These are phyloP conservation scores for Colletotrichum tanaceti DNA, from an alignment of 2,329 filamentous ascomycete species.

Conservation along the genomic window DNA sequence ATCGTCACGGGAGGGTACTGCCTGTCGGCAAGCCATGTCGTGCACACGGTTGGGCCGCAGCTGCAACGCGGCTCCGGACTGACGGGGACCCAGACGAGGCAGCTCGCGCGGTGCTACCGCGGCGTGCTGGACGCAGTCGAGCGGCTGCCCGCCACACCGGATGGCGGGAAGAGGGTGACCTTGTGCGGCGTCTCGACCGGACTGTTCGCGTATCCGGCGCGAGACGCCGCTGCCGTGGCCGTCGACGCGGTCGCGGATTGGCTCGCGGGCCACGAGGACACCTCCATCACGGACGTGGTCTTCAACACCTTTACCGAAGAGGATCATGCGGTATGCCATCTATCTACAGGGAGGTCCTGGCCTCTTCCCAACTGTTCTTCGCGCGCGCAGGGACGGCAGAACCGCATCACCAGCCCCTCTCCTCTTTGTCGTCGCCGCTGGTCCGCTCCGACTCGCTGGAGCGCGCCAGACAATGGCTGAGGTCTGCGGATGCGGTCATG, in stretches of 20 bases:
- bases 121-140: slow-evolving; percentile 48
- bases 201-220: slow-evolving; percentile 49
- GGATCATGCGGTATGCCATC: too few species aligned
- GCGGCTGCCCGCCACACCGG: slow-evolving; percentile 42
- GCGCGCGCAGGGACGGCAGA: background rate
- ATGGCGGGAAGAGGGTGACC: slow-evolving; percentile 46
- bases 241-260: slow-evolving; percentile 44
- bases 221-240: slow-evolving; percentile 46
- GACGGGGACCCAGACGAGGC: slow-evolving; percentile 36
- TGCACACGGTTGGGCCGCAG: slow-evolving; percentile 52
- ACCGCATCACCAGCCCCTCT: background rate
- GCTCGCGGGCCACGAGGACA: slow-evolving; percentile 43
- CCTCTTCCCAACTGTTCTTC: background rate
- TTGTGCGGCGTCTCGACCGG: slow-evolving; percentile 52
- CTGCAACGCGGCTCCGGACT: slow-evolving; percentile 44
- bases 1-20: slow-evolving; percentile 46
- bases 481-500: slow-evolving; percentile 44
- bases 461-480: slow-evolving; percentile 44
- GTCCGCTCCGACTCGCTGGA: slow-evolving; percentile 27
- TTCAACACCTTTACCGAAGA: slow-evolving; percentile 49
- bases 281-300: slow-evolving; percentile 47
- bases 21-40: slow-evolving; percentile 46
- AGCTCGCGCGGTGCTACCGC: slow-evolving; percentile 47
- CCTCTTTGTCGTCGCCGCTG: background rate
- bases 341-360: slow-evolving; percentile 37